Evolutionary conservation across 441 rosid genomes (phyloP).

Genomic region (Adansonia madagascariensis): DNA sequence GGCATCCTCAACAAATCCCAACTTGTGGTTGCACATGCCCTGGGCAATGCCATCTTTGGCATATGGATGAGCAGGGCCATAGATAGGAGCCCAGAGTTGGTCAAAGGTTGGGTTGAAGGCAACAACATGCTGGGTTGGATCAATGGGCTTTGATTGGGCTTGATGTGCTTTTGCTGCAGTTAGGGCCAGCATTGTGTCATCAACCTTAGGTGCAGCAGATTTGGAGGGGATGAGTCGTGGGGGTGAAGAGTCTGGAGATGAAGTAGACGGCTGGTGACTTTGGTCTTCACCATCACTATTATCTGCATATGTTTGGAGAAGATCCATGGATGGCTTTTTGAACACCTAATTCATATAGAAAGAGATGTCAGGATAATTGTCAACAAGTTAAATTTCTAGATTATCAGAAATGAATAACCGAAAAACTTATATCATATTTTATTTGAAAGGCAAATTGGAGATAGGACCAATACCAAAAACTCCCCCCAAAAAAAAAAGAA

Average conservation of each 20-base stretch:
- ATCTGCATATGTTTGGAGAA: conserved; percentile 54
- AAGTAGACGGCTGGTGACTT: conserved; percentile 33
- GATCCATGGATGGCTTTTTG: conserved; percentile 51
- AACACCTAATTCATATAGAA: conserved; percentile 12
- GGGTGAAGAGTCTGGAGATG: conserved; percentile 80
- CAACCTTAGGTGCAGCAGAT: conserved; percentile 90
- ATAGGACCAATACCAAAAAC: background rate
- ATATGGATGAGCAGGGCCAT: conserved; percentile 88
- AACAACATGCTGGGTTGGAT: conserved; percentile 79
- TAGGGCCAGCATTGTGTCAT: conserved; percentile 84
- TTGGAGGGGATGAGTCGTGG: conserved; percentile 72
- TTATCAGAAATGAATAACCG: background rate
- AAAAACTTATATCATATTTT: background rate
- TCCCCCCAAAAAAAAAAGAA: background rate
- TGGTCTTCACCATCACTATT: conserved; percentile 42
- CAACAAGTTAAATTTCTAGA: background rate
- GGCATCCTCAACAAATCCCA: conserved; percentile 94
- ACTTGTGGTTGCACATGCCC: conserved; percentile 97
- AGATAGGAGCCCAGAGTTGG: conserved; percentile 94
- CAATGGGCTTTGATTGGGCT: conserved; percentile 66
- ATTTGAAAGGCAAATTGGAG: background rate
- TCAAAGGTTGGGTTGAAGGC: conserved; percentile 84
- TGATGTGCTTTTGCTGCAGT: conserved; percentile 66
- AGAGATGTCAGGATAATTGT: background rate
- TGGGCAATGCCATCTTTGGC: conserved; percentile 95